A percentile compares a stretch with the other conserved stretches of the same genome.
Conservation (phyloP, 2,329 filamentous ascomycete genomes). For the Fonsecaea nubica region DNA sequence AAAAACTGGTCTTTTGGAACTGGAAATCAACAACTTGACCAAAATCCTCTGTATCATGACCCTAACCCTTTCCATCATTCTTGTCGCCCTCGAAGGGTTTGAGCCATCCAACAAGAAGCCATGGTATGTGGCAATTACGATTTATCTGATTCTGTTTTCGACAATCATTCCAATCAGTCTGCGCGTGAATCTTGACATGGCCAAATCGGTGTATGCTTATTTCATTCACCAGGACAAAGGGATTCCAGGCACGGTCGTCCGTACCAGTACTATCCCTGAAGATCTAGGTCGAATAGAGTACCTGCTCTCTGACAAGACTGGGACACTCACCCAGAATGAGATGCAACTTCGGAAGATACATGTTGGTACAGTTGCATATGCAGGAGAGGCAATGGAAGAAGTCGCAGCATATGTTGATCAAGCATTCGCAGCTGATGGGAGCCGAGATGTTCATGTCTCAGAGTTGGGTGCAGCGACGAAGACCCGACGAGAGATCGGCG, state of each 20-base stretch:
- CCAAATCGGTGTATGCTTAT: constrained; percentile 93
- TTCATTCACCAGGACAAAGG: constrained; percentile 92
- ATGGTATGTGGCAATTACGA: constrained; percentile 98
- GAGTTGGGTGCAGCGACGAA: constrained; percentile 65
- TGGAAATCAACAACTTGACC: constrained; percentile 95
- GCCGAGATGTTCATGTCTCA: constrained; percentile 29
- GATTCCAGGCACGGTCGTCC: constrained; percentile 89
- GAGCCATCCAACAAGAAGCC: constrained; percentile 58
- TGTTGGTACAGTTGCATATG: constrained; percentile 96
- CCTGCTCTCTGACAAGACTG: constrained; percentile 94
- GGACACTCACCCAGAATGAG: constrained; percentile 96
- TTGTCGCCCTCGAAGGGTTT: constrained; percentile 88
- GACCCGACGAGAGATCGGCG: constrained; percentile 89
- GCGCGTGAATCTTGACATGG: constrained; percentile 95
- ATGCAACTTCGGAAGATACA: constrained; percentile 99
- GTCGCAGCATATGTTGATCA: constrained; percentile 85
- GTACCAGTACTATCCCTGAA: constrained; percentile 96
- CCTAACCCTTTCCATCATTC: constrained; percentile 79
- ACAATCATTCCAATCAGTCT: constrained; percentile 98
- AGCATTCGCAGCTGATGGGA: constrained; percentile 67
- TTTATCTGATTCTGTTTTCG: constrained; percentile 98
- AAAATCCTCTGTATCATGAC: constrained; percentile 95
- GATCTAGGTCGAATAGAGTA: constrained; percentile 96
- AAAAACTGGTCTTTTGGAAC: constrained; percentile 90
- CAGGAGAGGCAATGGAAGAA: constrained; percentile 98